phyloP scores from a whole-genome alignment of 805 yeast species.

The Allodekkera sacchari region DNA sequence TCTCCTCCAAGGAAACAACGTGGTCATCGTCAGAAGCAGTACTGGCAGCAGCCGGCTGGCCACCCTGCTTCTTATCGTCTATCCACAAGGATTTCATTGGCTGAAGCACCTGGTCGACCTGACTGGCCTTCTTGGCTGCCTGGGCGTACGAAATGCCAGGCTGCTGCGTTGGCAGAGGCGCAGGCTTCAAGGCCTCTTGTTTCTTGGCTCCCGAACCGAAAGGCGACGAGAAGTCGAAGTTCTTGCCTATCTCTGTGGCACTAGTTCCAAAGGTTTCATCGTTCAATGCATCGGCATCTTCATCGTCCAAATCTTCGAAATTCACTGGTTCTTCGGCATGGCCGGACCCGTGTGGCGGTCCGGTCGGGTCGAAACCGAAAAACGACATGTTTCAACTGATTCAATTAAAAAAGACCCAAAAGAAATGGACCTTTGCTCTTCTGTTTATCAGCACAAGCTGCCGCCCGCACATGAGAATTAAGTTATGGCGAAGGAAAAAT shows the following conservation, averaged over 20 bases:
- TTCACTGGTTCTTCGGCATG: conserved; percentile 33
- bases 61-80: conserved; percentile 19
- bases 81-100: conserved; percentile 74
- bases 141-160: conserved; percentile 33
- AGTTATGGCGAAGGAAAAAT: no score
- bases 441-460: no score
- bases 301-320: conserved; percentile 80
- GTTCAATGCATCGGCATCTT: conserved; percentile 71
- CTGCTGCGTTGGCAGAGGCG: conserved; percentile 17
- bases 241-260: conserved; percentile 39
- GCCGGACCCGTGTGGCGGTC: conserved; percentile 16
- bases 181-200: conserved; percentile 8
- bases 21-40: conserved; percentile 24
- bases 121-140: conserved; percentile 25
- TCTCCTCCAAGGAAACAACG: conserved; percentile 69
- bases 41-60: conserved; percentile 5
- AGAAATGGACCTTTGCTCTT: no score
- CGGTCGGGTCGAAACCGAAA: conserved; percentile 54
- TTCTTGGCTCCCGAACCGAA: conserved; percentile 3
- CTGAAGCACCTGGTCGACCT: conserved; percentile 37
- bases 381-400: conserved; percentile 63
- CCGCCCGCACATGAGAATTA: no score
- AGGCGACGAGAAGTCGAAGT: conserved; percentile 54
- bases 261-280: conserved; percentile 70
- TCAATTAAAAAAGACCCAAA: no score